phyloP scores from a whole-genome alignment of 2,329 filamentous ascomycete species.

The Gliomastix tumulicola region DNA sequence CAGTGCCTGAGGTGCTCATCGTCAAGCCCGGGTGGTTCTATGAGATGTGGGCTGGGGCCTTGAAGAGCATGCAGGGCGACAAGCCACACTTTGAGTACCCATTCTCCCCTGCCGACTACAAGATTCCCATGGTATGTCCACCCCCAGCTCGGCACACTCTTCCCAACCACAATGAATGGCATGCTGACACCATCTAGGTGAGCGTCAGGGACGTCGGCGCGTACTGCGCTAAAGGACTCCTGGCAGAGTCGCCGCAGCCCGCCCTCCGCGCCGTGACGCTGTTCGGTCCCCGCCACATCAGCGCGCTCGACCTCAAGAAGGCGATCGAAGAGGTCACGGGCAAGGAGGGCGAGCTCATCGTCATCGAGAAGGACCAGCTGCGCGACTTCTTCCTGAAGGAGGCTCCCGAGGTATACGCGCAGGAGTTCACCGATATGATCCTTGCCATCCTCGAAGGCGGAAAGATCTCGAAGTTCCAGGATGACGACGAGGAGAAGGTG shows the following conservation, averaged over 20 bases:
- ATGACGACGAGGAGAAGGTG: constrained; percentile 13
- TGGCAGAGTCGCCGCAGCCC: constrained; percentile 6
- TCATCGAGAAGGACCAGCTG: constrained; percentile 14
- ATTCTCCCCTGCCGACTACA: constrained; percentile 16
- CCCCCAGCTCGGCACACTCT: not conserved
- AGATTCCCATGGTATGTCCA: constrained; percentile 21
- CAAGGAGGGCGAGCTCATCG: constrained; percentile 12
- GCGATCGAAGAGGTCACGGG: constrained; percentile 17
- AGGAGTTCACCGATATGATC: constrained; percentile 19
- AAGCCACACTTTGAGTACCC: constrained; percentile 15
- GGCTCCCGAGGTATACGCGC: constrained; percentile 11
- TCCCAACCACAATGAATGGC: too few relatives aligned
- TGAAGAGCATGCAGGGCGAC: constrained; percentile 12
- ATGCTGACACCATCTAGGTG: constrained; percentile 10
- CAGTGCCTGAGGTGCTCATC: constrained; percentile 13
- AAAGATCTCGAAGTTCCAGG: constrained; percentile 12
- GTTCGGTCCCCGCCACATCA: constrained; percentile 18
- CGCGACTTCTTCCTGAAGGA: constrained; percentile 12
- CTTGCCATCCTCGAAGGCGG: constrained; percentile 14
- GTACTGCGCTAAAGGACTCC: constrained; percentile 13
- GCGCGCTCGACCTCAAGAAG: constrained; percentile 16
- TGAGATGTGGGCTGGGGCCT: constrained; percentile 11
- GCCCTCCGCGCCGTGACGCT: constrained; percentile 13
- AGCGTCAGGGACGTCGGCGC: constrained; percentile 19
- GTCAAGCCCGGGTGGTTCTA: constrained; percentile 8